Base-by-base conservation (phyloP, 768 basidiomycete species). In the Austroboletus eburneus region DNA sequence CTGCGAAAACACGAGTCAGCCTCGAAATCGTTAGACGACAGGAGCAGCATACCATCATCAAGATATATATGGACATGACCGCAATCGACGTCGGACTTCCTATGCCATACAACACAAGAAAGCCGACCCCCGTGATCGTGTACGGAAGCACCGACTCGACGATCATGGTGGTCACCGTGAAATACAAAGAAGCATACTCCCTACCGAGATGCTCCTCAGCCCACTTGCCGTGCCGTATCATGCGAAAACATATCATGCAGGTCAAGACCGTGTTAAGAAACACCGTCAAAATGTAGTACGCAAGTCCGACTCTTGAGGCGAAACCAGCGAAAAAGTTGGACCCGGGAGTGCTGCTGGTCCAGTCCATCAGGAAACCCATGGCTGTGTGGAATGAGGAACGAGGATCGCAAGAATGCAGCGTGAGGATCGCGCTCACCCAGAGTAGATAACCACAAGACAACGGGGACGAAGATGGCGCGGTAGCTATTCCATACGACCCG, bases 401-500 rank as follows among this genome's bases (percentile, higher is more conserved):
- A 30, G 3, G 3, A 30, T 1, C 12, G 30, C 21, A 2, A 9
- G 7, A 3, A 12, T 20, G 5, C 14, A 4, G 3, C 17, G 12
- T 13, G 14, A 3, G 3, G 14, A 9, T 10, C 20, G 25, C 17
- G 3, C 61, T 46, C 32, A 65, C 63, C 38, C 3, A 65, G 47
- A n/a, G 57, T 55, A 30, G 37, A 18, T 10, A 57, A 0, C 65
- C 63, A 65, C 14, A 67, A 16, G 35, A 53, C 22, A 18, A 39
- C 10, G 21, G 63, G 63, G 13, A 51, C 9, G 10, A 54, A 2
- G 18, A 58, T 23, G 18, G 33, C 49, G 5, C 23, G 27, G 40
- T 49, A 20, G 30, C 29, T 55, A 27, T 58, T 35, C 67, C 68
- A 73, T 25, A 73, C 46, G 21, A 71, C 48, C 32, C 50, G 65